These are phyloP conservation scores for Fusarium circinatum DNA, from an alignment of 2,329 filamentous ascomycete species.

Conservation along the genomic window DNA sequence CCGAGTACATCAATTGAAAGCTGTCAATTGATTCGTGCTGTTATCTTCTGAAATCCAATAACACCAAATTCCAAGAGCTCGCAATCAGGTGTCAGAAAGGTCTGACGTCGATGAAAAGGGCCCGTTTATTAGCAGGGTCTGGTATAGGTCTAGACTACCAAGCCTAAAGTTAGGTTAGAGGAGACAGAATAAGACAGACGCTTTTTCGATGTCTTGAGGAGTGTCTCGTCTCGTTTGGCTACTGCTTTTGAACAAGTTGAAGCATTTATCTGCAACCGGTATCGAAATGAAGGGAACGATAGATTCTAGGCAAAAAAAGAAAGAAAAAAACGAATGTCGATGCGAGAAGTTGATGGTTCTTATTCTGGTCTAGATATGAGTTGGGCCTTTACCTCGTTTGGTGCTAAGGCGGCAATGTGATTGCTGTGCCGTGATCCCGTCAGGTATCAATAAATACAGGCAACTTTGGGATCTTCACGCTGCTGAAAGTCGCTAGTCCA, in stretches of 20 bases:
- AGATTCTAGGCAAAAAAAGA: background rate
- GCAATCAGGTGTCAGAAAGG: constrained; percentile 10
- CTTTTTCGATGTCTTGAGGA: constrained; percentile 13
- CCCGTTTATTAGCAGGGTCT: constrained; percentile 11
- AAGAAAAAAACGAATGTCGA: background rate
- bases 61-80: background rate
- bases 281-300: background rate
- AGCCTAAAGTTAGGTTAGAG: constrained; percentile 8
- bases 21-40: constrained; percentile 14
- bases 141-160: background rate
- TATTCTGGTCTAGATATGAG: background rate
- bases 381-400: constrained; percentile 14
- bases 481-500: background rate
- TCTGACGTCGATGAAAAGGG: constrained; percentile 18
- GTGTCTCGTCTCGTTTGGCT: constrained; percentile 8
- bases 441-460: constrained; percentile 15
- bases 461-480: background rate
- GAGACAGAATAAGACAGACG: background rate
- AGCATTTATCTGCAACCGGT: background rate
- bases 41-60: background rate
- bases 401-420: constrained; percentile 2
- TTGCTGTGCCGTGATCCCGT: constrained; percentile 23
- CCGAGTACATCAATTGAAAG: background rate
- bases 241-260: background rate
- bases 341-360: constrained; percentile 1